Evolutionary conservation across 352 stramenopile genomes (phyloP).

Genomic region (Globisporangium carolinianum): DNA sequence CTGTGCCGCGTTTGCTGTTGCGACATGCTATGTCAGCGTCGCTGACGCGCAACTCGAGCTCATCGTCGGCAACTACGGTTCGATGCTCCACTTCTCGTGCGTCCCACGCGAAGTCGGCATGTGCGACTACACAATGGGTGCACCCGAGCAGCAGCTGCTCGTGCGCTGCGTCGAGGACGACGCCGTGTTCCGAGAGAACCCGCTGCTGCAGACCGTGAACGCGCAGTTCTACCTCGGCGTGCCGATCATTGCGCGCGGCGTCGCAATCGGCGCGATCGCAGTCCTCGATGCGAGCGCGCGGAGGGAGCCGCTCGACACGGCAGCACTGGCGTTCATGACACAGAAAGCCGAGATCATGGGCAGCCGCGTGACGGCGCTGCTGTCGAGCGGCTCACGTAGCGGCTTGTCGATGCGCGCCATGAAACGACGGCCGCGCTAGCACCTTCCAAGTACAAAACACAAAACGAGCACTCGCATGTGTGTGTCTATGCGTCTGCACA

Average conservation of each 20-base stretch:
- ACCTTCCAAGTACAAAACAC: background rate
- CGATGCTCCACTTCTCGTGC: constrained; percentile 21
- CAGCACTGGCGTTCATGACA: constrained; percentile 2
- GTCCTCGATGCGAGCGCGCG: constrained; percentile 14
- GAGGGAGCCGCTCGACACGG: background rate
- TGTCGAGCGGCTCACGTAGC: background rate
- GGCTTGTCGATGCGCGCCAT: constrained; percentile 3
- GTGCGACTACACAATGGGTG: constrained; percentile 19
- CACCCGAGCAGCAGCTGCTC: constrained; percentile 9
- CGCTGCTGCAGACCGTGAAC: constrained; percentile 15
- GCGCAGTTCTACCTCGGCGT: constrained; percentile 19
- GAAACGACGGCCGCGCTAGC: constrained; percentile 6
- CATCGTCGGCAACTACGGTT: constrained; percentile 17
- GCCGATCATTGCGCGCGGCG: constrained; percentile 9
- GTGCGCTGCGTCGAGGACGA: constrained; percentile 5
- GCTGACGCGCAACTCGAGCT: constrained; percentile 14
- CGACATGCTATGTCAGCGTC: constrained; percentile 17
- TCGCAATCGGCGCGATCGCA: constrained; percentile 16
- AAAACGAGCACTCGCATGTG: background rate
- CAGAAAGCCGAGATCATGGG: constrained; percentile 7
- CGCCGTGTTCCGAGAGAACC: constrained; percentile 17
- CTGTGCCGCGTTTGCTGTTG: constrained; percentile 1
- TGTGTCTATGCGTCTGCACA: too few species aligned
- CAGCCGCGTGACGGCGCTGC: constrained; percentile 4
- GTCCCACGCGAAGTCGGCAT: constrained; percentile 23